phyloP scores from a whole-genome alignment of 2,329 filamentous ascomycete species.

The Colletotrichum nymphaeae region DNA sequence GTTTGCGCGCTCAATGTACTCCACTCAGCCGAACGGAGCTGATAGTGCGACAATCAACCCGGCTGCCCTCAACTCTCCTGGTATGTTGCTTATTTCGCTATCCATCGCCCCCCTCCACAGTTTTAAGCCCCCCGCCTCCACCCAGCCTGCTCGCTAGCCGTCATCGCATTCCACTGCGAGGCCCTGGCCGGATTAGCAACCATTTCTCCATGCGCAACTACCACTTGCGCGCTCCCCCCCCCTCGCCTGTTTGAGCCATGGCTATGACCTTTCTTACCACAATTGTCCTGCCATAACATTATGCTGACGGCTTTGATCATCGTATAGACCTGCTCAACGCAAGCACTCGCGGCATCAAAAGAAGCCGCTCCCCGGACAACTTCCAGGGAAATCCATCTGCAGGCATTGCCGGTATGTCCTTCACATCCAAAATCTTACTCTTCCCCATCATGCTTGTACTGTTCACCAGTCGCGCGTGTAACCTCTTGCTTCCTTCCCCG shows the following conservation, averaged over 20 bases:
- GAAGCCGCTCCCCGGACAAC: conserved; percentile 79
- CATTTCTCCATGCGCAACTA: conserved; percentile 16
- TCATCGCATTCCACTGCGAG: conserved; percentile 34
- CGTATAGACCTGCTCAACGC: conserved; percentile 61
- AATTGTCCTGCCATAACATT: conserved; percentile 28
- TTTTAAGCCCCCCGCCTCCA: conserved; percentile 19
- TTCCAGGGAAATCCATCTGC: conserved; percentile 69
- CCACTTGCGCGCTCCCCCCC: conserved; percentile 1
- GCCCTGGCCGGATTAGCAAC: conserved; percentile 15
- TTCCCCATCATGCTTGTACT: conserved; percentile 22
- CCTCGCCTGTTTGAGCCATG: conserved; percentile 21
- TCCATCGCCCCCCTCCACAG: conserved; percentile 27
- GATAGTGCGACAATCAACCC: conserved; percentile 93
- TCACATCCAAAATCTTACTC: conserved; percentile 26
- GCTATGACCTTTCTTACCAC: conserved; percentile 20
- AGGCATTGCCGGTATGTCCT: conserved; percentile 78
- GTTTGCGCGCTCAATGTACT: conserved; percentile 58
- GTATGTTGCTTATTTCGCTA: conserved; percentile 63
- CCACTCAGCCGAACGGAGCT: conserved; percentile 77
- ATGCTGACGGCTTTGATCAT: conserved; percentile 44
- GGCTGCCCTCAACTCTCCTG: conserved; percentile 83
- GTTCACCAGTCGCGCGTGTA: conserved; percentile 40
- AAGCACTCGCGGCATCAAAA: conserved; percentile 78
- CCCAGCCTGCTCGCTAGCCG: conserved; percentile 33
- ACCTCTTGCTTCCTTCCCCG: conserved; percentile 46